phyloP scores from a whole-genome alignment of 2,329 filamentous ascomycete genomes.

The Fusarium piperis region DNA sequence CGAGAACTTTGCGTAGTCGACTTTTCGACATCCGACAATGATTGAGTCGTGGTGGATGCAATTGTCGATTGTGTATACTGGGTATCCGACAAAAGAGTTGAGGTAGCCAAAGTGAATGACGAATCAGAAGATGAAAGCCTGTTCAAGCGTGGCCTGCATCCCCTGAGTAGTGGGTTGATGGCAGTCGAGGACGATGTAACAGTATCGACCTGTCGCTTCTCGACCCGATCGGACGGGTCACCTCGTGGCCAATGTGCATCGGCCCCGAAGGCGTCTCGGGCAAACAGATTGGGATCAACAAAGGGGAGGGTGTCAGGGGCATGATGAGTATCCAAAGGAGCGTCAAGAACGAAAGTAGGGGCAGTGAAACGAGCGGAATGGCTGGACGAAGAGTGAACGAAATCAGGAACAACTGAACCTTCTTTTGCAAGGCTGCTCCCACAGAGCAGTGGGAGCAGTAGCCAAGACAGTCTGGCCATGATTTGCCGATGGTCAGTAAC shows the following conservation, averaged over 20 bases:
- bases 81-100: not conserved
- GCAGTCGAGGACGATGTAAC: not conserved
- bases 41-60: not conserved
- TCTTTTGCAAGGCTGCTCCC: constrained; percentile 31
- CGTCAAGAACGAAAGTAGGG: constrained; percentile 15
- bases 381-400: constrained; percentile 30
- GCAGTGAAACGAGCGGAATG: constrained; percentile 20
- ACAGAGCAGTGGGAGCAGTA: constrained; percentile 22
- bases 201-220: not conserved
- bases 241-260: not conserved
- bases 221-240: not conserved
- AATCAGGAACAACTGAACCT: constrained; percentile 28
- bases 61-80: not conserved
- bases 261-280: not conserved
- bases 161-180: not conserved
- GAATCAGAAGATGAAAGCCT: not conserved
- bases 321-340: constrained; percentile 12
- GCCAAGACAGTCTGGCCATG: constrained; percentile 28
- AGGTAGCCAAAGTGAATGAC: not conserved
- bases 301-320: not conserved
- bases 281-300: not conserved
- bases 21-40: not conserved
- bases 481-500: not conserved
- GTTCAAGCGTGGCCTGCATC: not conserved
- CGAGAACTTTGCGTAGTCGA: not conserved